A percentile compares a stretch with the other conserved stretches of the same genome.
phyloP scores from a whole-genome alignment of 495 filamentous ascomycete species.

The Parachaetomium inaequale region DNA sequence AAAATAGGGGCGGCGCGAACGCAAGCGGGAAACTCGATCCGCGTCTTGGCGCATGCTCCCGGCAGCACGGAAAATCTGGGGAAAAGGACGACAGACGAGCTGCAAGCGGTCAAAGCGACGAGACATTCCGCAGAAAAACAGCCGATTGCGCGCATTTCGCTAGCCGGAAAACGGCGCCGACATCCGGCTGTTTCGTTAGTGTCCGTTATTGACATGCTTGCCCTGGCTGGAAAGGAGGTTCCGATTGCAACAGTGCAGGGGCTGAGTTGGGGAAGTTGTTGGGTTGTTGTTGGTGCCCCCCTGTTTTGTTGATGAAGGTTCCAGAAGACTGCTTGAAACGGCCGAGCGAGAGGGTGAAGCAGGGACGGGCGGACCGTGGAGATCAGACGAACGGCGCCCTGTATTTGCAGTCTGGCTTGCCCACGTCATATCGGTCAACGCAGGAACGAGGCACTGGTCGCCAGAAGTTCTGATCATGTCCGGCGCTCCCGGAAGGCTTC shows the following conservation, averaged over 20 bases:
- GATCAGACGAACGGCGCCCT: constrained; percentile 2
- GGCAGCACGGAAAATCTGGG: constrained; percentile 36
- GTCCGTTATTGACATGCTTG: not conserved
- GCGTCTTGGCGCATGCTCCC: constrained; percentile 27
- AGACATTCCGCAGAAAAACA: constrained; percentile 6
- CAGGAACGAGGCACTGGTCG: not conserved
- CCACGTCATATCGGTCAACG: not conserved
- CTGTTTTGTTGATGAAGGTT: constrained; percentile 23
- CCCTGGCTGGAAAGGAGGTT: not conserved
- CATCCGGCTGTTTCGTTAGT: constrained; percentile 11
- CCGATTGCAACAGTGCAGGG: not conserved
- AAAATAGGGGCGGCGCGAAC: not conserved
- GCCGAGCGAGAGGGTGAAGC: constrained; percentile 27
- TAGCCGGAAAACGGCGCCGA: constrained; percentile 32
- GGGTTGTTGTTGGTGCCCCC: too few relatives aligned
- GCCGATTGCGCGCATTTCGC: constrained; percentile 24
- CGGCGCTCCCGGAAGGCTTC: not conserved
- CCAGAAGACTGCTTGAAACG: constrained; percentile 37
- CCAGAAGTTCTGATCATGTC: not conserved
- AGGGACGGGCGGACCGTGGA: not conserved
- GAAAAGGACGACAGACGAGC: constrained; percentile 13
- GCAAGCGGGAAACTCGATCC: constrained; percentile 6
- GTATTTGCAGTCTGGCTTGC: not conserved
- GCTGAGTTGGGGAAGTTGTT: not conserved
- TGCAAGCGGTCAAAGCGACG: constrained; percentile 3